Evolutionary conservation across 345 rosid species (phyloP).

Genomic region (Brassica cretica): DNA sequence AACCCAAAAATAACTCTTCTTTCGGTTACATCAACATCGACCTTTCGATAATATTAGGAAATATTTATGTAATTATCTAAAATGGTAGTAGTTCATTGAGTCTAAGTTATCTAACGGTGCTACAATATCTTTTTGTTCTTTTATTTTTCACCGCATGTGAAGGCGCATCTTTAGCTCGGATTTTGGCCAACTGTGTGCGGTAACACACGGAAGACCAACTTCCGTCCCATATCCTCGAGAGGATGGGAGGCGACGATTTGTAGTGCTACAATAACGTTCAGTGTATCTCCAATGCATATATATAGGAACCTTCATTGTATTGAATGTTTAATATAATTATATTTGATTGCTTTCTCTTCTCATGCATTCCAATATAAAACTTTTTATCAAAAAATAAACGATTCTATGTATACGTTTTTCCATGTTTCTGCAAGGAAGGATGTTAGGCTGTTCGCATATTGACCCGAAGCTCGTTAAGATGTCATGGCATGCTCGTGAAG

Average conservation of each 20-base stretch:
- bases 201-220: no score
- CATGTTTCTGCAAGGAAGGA: not conserved
- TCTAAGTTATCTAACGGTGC: not conserved
- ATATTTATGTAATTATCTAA: not conserved
- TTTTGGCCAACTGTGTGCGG: no score
- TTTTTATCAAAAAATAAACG: not conserved
- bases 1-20: no score
- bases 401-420: not conserved
- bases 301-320: no score
- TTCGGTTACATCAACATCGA: conserved; percentile 24
- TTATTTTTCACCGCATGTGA: no score
- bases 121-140: not conserved
- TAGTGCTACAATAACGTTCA: not conserved
- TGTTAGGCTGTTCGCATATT: no score
- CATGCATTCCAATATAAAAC: not conserved
- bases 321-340: no score
- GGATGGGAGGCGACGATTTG: no score
- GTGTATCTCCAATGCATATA: not conserved
- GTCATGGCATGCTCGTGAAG: no score
- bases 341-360: not conserved
- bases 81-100: conserved; percentile 6
- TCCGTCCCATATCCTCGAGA: no score
- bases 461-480: no score
- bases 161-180: no score
- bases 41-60: not conserved